Evolutionary conservation across 2,329 filamentous ascomycete species (phyloP).

Genomic region (Fusarium agapanthi): DNA sequence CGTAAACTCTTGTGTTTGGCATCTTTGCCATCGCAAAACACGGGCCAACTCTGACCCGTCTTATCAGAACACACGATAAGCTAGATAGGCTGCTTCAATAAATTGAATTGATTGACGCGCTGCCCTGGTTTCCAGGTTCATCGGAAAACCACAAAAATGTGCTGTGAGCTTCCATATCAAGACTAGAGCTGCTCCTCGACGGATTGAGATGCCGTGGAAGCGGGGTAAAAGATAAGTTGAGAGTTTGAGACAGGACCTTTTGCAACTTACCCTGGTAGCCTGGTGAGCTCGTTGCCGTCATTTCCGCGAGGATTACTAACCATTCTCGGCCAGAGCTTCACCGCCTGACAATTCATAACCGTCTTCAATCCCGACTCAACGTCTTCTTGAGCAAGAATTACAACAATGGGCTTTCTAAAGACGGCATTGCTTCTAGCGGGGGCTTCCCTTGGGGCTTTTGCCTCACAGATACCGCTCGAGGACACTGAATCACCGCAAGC

Average conservation of each 20-base stretch:
- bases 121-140: background rate
- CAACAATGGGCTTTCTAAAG: conserved; percentile 2
- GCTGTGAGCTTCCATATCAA: conserved; percentile 9
- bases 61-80: background rate
- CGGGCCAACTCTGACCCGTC: background rate
- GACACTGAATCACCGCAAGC: background rate
- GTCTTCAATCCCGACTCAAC: background rate
- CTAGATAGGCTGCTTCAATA: background rate
- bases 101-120: background rate
- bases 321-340: background rate
- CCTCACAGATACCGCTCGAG: background rate
- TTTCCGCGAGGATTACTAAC: conserved; percentile 1
- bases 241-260: background rate
- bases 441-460: background rate
- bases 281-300: background rate
- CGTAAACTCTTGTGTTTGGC: background rate
- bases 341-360: background rate
- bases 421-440: background rate
- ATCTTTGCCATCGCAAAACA: background rate
- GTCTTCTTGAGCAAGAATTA: background rate
- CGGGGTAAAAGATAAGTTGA: background rate
- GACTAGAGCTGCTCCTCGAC: conserved; percentile 2
- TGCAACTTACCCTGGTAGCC: background rate
- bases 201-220: background rate
- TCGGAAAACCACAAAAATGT: background rate